Conservation (phyloP, 148 eudicot genomes). For the Cornus kousa region DNA sequence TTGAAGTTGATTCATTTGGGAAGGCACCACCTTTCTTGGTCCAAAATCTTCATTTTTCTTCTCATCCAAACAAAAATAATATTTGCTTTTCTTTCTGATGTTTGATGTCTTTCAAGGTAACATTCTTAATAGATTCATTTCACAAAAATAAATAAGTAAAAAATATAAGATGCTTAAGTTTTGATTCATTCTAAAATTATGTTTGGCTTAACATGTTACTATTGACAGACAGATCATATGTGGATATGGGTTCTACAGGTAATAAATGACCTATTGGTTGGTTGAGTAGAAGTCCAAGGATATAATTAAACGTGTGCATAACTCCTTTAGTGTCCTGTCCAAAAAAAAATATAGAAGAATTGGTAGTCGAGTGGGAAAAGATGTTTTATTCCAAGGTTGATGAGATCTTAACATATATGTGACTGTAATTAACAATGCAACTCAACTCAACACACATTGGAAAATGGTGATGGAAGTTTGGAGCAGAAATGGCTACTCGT, state of each 20-base stretch:
- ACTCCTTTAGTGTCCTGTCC: no score
- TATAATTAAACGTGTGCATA: no score
- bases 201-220: background rate
- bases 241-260: background rate
- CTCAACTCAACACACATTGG: no score
- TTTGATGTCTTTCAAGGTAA: conserved; percentile 1
- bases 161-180: background rate
- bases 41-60: background rate
- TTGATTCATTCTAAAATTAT: background rate
- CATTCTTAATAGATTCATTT: background rate
- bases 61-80: background rate
- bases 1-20: conserved; percentile 5
- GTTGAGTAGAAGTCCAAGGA: no score
- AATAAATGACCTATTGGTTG: no score
- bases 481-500: no score
- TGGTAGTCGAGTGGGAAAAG: no score
- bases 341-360: no score
- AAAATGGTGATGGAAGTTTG: no score
- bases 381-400: no score
- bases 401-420: no score
- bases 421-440: no score
- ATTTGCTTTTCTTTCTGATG: background rate
- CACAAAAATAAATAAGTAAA: background rate
- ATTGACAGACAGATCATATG: background rate
- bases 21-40: background rate